Base-by-base conservation (phyloP, 192 early-diverging fungal species). In the Podila verticillata region DNA sequence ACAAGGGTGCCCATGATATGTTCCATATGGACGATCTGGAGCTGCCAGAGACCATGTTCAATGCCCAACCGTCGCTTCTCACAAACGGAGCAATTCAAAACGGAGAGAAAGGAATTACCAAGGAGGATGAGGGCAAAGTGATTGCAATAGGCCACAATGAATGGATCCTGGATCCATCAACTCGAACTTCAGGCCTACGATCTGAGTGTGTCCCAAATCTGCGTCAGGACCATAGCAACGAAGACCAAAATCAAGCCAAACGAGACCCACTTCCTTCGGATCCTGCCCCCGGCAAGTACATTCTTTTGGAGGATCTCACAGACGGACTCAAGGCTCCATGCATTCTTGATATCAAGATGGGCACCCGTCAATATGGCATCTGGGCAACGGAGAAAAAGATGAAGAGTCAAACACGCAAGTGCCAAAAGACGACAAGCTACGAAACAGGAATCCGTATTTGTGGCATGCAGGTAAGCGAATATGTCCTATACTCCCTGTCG, bases 291-390 rank as follows among this genome's bases (percentile, higher is more conserved):
- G 77, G 70, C 74, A 93, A 98, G 85, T 99, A 98, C 75, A 91
- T 99, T 58, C 81, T 99, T 9, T 82, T 99, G 83, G 93, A 97
- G 68, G 98, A 99, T 83, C 84, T 99, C 62, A 99, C 98, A 0
- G 91, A 94, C 22, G 92, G 93, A 10, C 84, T 98, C 81, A 86
- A 91, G 78, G 91, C 89, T 35, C 98, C 98, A 0, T 98, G 96
- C 71, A 97, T 99, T 20, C 87, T 99, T 48, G 97, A 99, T 80
- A 88, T 99, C 61, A 99, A 99, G 71, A 99, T 99, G 97, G 98
- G 98, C 34, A 98, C 96, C 17, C 87, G 98, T 7, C 98, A 99
- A 83, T 93, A 97, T 73, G 96, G 98, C 6, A 91, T 99, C 60
- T 88, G 95, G 85, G 96, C 93, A 3, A 87, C 92, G 0, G 84